These are phyloP conservation scores for Bipolaris victoriae DNA, from an alignment of 2,329 filamentous ascomycete species.

Conservation along the genomic window DNA sequence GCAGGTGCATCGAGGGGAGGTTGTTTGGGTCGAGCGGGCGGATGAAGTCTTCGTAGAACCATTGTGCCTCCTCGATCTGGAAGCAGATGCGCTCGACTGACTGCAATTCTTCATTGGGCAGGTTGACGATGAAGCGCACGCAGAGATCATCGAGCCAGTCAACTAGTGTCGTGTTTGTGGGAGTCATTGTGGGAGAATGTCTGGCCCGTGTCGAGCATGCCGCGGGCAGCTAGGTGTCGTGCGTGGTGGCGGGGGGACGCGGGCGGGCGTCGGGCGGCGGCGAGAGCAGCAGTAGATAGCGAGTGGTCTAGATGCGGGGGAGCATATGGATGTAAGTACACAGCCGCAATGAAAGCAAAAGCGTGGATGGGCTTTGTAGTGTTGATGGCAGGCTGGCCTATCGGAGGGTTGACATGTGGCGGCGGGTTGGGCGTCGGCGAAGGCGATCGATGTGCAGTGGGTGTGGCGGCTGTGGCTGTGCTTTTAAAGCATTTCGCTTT, in stretches of 20 bases:
- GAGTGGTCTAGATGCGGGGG: constrained; percentile 20
- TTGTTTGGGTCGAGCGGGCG: constrained; percentile 81
- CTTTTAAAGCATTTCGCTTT: constrained; percentile 4
- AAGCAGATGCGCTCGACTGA: constrained; percentile 96
- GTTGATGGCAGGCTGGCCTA: constrained; percentile 16
- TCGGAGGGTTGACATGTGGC: constrained; percentile 4
- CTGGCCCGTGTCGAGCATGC: constrained; percentile 67
- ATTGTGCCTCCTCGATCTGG: constrained; percentile 98
- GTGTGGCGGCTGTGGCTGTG: constrained; percentile 28
- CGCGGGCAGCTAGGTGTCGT: constrained; percentile 40
- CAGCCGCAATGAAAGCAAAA: constrained; percentile 40
- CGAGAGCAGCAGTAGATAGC: not conserved
- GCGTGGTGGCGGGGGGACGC: constrained; percentile 17
- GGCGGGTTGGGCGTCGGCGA: constrained; percentile 9
- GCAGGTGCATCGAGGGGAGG: constrained; percentile 83
- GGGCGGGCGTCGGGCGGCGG: constrained; percentile 2
- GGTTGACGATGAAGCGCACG: constrained; percentile 97
- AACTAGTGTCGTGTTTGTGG: constrained; percentile 83
- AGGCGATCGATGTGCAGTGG: constrained; percentile 13
- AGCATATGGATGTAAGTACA: constrained; percentile 20
- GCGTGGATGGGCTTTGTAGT: constrained; percentile 23
- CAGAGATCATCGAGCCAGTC: constrained; percentile 98
- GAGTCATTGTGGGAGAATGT: constrained; percentile 62
- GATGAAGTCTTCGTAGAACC: constrained; percentile 99
- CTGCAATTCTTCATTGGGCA: constrained; percentile 87